Evolutionary conservation across 2,329 filamentous ascomycete genomes (phyloP).

Genomic region (Aspergillus oerlinghausenensis): DNA sequence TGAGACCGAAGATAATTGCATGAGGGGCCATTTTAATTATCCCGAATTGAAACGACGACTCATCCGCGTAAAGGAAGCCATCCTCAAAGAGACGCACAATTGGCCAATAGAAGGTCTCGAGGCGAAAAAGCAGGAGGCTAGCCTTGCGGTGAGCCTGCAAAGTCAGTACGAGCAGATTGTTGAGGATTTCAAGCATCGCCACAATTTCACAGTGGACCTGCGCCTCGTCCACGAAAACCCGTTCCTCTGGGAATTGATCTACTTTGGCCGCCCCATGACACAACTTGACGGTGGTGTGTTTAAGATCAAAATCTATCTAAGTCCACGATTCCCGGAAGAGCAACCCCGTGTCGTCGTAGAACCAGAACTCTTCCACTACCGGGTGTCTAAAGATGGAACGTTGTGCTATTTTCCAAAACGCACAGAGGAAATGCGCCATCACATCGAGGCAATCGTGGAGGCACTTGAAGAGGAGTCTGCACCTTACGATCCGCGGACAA

Average conservation of each 20-base stretch:
- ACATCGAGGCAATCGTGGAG: slow-evolving; percentile 77
- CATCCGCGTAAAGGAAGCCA: slow-evolving; percentile 60
- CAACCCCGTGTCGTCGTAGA: slow-evolving; percentile 80
- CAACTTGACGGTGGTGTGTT: slow-evolving; percentile 91
- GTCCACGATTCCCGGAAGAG: slow-evolving; percentile 79
- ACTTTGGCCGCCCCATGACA: slow-evolving; percentile 88
- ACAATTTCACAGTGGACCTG: slow-evolving; percentile 68
- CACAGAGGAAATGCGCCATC: slow-evolving; percentile 71
- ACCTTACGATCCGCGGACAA: slow-evolving; percentile 82
- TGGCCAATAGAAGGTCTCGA: slow-evolving; percentile 69
- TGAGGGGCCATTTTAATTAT: slow-evolving; percentile 86
- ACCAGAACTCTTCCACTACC: slow-evolving; percentile 81
- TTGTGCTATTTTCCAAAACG: slow-evolving; percentile 74
- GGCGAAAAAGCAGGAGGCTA: slow-evolving; percentile 61
- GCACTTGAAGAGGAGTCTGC: slow-evolving; percentile 83
- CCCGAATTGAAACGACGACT: slow-evolving; percentile 66
- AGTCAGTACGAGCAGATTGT: slow-evolving; percentile 81
- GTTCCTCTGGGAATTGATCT: slow-evolving; percentile 82
- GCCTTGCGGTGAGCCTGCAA: slow-evolving; percentile 74
- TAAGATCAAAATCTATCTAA: slow-evolving; percentile 72
- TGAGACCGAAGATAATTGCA: slow-evolving; percentile 69
- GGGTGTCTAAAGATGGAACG: slow-evolving; percentile 73
- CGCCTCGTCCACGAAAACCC: slow-evolving; percentile 76
- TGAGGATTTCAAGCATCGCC: slow-evolving; percentile 66
- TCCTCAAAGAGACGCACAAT: slow-evolving; percentile 65